A percentile compares a stretch with the other conserved stretches of the same genome.
phyloP scores from a whole-genome alignment of 192 early-diverging fungal genomes.

The Gamsiella multidivaricata region DNA sequence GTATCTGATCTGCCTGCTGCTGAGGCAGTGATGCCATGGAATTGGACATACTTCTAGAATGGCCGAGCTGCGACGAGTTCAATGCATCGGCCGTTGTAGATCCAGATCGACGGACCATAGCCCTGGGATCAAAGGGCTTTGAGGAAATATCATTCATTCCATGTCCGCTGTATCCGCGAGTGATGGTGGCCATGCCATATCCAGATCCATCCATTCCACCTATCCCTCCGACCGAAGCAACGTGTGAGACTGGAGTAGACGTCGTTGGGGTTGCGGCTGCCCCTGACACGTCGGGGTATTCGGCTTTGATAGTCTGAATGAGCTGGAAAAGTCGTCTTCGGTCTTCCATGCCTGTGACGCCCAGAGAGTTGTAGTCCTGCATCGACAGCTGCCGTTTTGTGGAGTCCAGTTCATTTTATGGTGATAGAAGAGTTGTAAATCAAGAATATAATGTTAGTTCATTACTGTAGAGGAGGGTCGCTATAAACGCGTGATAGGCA shows the following conservation, averaged over 20 bases:
- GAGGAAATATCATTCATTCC: slow-evolving; percentile 3
- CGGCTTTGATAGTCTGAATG: slow-evolving; percentile 51
- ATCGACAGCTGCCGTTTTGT: slow-evolving; percentile 72
- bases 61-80: slow-evolving; percentile 9
- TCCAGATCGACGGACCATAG: slow-evolving; percentile 40
- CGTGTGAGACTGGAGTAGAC: slow-evolving; percentile 3
- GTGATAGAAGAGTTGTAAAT: no score
- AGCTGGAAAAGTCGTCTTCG: slow-evolving; percentile 66
- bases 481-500: slow-evolving; percentile 4
- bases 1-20: slow-evolving; percentile 17
- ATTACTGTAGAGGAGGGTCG: not conserved
- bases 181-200: slow-evolving; percentile 14
- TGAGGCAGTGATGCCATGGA: slow-evolving; percentile 12
- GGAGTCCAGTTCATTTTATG: no score
- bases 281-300: slow-evolving; percentile 37
- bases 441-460: not conserved
- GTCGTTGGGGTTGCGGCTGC: slow-evolving; percentile 13
- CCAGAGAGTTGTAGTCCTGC: slow-evolving; percentile 73
- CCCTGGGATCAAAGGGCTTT: slow-evolving; percentile 28
- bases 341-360: slow-evolving; percentile 69
- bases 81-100: slow-evolving; percentile 1
- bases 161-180: slow-evolving; percentile 34
- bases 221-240: not conserved
- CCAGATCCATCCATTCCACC: slow-evolving; percentile 12
- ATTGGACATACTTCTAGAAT: slow-evolving; percentile 31